Evolutionary conservation across 2,329 filamentous ascomycete species (phyloP).

Genomic region (Aspergillus persii): DNA sequence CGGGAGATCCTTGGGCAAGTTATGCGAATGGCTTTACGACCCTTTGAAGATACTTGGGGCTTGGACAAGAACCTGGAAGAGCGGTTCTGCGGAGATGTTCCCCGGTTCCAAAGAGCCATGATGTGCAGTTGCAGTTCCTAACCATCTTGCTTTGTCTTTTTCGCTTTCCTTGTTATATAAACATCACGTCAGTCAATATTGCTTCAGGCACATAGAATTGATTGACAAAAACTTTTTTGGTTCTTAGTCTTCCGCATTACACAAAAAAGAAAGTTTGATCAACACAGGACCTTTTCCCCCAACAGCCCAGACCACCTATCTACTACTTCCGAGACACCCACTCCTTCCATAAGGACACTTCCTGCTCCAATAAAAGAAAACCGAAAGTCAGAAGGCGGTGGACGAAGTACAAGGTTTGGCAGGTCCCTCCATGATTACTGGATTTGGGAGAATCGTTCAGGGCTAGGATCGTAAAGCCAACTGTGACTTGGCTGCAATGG

Average conservation of each 20-base stretch:
- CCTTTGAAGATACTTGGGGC: constrained; percentile 70
- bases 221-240: constrained; percentile 6
- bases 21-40: constrained; percentile 79
- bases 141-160: background rate
- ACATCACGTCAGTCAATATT: background rate
- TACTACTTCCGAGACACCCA: constrained; percentile 2
- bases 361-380: constrained; percentile 13
- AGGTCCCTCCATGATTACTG: constrained; percentile 17
- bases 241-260: constrained; percentile 19
- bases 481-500: constrained; percentile 18
- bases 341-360: constrained; percentile 4
- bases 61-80: constrained; percentile 71
- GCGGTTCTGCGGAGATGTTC: constrained; percentile 82
- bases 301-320: constrained; percentile 27
- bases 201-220: constrained; percentile 8
- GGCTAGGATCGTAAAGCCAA: constrained; percentile 22
- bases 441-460: constrained; percentile 19
- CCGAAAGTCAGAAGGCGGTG: constrained; percentile 5
- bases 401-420: constrained; percentile 13
- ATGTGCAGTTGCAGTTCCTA: constrained; percentile 95
- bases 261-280: constrained; percentile 18
- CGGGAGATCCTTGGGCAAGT: constrained; percentile 72
- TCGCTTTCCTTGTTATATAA: background rate
- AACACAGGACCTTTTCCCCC: constrained; percentile 16
- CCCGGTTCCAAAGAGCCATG: constrained; percentile 71